Conservation (phyloP, 1,284 basidiomycete species). For the Xerocomus minutiporus region DNA sequence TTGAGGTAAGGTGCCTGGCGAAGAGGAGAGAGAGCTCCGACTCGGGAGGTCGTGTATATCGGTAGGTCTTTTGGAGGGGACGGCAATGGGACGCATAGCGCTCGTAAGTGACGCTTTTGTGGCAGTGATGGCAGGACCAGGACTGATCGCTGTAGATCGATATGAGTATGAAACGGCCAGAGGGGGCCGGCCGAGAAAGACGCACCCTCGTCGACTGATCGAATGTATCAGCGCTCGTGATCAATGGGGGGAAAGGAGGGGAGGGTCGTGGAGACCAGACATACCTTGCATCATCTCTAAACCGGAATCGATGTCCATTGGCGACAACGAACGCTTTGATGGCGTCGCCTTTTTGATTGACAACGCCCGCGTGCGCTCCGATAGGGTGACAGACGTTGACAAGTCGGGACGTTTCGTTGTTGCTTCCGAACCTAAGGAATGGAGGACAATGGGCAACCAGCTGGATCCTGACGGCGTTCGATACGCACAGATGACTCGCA, state of each 20-base stretch:
- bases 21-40: constrained; percentile 1
- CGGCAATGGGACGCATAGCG: background rate
- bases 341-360: constrained; percentile 5
- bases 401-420: constrained; percentile 16
- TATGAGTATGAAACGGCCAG: constrained; percentile 8
- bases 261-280: background rate
- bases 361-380: constrained; percentile 25
- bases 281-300: constrained; percentile 17
- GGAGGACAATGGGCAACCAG: background rate
- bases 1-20: constrained; percentile 9
- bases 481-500: constrained; percentile 18
- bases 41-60: background rate
- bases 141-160: constrained; percentile 5
- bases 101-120: background rate
- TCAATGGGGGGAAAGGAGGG: background rate
- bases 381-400: constrained; percentile 14
- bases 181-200: background rate
- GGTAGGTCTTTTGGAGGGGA: constrained; percentile 20
- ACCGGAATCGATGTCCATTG: constrained; percentile 22
- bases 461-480: background rate
- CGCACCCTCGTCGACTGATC: constrained; percentile 19
- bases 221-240: constrained; percentile 4
- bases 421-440: constrained; percentile 10
- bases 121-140: background rate
- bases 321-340: constrained; percentile 16